Percentiles rank a stretch among this genome's conserved stretches.
These are phyloP conservation scores for Ogataea philodendri DNA, from an alignment of 805 yeast species.

Conservation along the genomic window DNA sequence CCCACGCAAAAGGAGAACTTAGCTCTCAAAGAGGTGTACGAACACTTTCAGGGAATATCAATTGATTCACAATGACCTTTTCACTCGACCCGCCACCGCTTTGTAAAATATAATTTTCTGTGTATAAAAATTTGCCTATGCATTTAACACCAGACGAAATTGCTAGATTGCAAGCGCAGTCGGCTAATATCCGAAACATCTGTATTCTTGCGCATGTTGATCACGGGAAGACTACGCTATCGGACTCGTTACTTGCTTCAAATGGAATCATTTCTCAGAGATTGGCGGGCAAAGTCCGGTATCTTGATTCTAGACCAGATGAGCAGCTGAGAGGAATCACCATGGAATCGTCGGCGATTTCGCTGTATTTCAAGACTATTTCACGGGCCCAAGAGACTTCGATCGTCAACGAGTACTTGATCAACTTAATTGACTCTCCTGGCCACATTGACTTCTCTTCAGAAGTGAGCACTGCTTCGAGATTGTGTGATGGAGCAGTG, in stretches of 20 bases:
- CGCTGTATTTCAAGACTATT: constrained; percentile 79
- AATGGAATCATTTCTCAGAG: constrained; percentile 95
- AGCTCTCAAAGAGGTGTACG: background rate
- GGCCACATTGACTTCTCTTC: constrained; percentile 98
- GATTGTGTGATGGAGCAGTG: constrained; percentile 95
- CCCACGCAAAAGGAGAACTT: constrained; percentile 19
- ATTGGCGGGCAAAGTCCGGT: constrained; percentile 93
- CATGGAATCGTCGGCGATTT: constrained; percentile 95
- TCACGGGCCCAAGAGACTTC: constrained; percentile 32
- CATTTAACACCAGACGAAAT: constrained; percentile 65
- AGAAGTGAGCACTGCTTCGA: constrained; percentile 93
- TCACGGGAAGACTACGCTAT: constrained; percentile 94
- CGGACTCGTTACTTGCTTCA: constrained; percentile 89
- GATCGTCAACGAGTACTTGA: constrained; percentile 67
- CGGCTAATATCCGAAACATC: constrained; percentile 75
- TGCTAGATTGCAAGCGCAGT: constrained; percentile 63
- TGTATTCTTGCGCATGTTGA: constrained; percentile 98
- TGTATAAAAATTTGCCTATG: constrained; percentile 30
- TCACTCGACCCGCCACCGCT: constrained; percentile 12
- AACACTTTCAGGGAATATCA: background rate
- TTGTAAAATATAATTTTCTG: constrained; percentile 2
- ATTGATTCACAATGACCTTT: too few relatives aligned
- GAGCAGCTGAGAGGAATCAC: constrained; percentile 96
- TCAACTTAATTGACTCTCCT: constrained; percentile 94
- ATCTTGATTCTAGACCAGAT: constrained; percentile 89